Evolutionary conservation across 306 rosid genomes (phyloP), one percentile per base, ranked within the genome.

Genomic region (Prunus davidiana): DNA sequence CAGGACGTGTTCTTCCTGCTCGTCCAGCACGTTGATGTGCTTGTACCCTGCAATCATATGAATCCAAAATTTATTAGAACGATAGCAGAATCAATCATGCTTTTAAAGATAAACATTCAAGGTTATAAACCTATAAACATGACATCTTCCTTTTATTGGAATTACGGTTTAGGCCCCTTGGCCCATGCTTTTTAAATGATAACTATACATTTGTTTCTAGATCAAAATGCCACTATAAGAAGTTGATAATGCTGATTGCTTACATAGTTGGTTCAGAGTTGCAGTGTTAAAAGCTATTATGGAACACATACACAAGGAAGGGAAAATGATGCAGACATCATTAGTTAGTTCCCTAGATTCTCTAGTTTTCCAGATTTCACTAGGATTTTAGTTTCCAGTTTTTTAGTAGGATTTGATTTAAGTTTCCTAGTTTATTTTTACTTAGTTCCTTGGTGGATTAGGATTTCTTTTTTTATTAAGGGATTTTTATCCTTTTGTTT

Each of bases 1-100:
- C 97, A 14, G 96, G 96, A 57, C 93, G 88, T 51, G 98, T 95
- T 82, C 98, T 89, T 84, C 98, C 98, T 66, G 98, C 98, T 86
- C 97, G 87, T 61, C 98, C 97, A 41, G 96, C 93, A 67, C 98
- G 96, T 81, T 95, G 98, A 77, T 86, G 88, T 72, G 98, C 98
- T 86, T 95, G 97, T 80, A 95, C 98, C 85, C 96, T 95, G 91
- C 77, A 80, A 84, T 69, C 63, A 71, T 30, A 72, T 12, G 28
- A 60, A 67, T n/a, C 34, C 61, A 58, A 69, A 32, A 18, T 67
- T 62, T 2, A 52, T 72, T 62, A 45, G 24, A 64, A 25, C 18
- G n/a, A 56, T 18, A 2, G 13, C 55, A 72, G 43, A 52, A 25
- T 16, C 57, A 52, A 15, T 18, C n/a, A 8, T 18, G 14, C 19